Base-by-base conservation (phyloP, 805 yeast genomes). In the Trichomonascus vanleenenianus region DNA sequence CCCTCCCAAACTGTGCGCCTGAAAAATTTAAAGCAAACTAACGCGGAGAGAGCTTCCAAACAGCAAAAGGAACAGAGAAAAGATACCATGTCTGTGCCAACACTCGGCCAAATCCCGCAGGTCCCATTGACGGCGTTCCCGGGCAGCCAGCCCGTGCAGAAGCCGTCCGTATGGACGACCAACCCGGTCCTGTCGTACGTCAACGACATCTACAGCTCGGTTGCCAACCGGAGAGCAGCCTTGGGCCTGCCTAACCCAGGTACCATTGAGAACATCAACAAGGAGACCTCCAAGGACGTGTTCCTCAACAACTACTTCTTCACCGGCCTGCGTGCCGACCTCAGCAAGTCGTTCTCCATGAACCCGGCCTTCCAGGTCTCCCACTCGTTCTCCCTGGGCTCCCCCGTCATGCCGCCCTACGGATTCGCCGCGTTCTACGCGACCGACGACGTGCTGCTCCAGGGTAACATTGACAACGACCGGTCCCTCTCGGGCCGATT, bases 311-410 rank as follows among this genome's bases (percentile, higher is more conserved):
- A 88, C 63, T 85, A 85, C 71, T 81, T 83, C 67, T 91, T 91
- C 75, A 83, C 95, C 34, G 98, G 98, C 49, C 76, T 93, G 61
- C 84, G 96, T 65, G 98, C 97, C 47, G 98, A 93, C 67, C 77
- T 93, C 58, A 85, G 86, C 71, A 91, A 91, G 75, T 86, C 89
- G 11, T 87, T 93, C 62, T 71, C 84, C 53, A 76, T 89, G 75
- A 81, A 81, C 68, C 98, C 98, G 48, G 89, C 86, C 48, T 93
- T 93, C 83, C 97, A 93, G 75, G 85, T 94, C 48, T 83, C 96
- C 52, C 98, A 93, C 65, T 83, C 96, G 50, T 83, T 93, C 62
- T 75, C 95, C 34, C 73, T 86, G 55, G 97, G 97, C 41, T 83
- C 94, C 47, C 80, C 81, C 54, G 77, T 79, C 40, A 73, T 85